Evolutionary conservation across 208 protist species (phyloP), one percentile per base, ranked within the genome.

Genomic region (Trypanosoma brucei): DNA sequence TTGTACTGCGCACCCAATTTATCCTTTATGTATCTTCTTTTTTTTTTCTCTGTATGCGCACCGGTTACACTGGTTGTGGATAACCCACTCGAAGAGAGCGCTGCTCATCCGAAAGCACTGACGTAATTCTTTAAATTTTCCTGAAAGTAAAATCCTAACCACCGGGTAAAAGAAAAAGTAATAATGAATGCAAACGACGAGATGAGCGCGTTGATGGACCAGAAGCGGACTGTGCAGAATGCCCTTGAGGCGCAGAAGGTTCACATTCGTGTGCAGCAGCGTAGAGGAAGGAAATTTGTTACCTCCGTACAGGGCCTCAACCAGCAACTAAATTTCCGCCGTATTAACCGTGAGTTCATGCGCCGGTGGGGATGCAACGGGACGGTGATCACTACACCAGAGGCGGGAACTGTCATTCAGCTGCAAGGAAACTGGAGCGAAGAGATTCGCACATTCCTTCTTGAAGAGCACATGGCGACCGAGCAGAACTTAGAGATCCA

Each of bases 241-340:
- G 76, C 68, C 11, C 59, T 92, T 14, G 79, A 59, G 1, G 80
- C 66, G 13, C 80, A 93, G 52, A 89, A 96, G 61, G 84, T 98
- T 9, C 95, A 99, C 79, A 98, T 99, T 68, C 91, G 97, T 75
- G 94, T 98, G 40, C 96, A 98, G 78, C 93, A 98, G 87, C 83
- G 97, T 59, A 98, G 83, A 60, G 96, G 97, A 14, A 89, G 94
- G 50, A 99, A 99, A 75, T 91, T 78, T 46, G 79, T 99, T 48
- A 99, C 97, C 1, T 98, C 95, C 0, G 84, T 99, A 36, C 92
- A 98, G 64, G 95, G 95, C 3, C 81, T 99, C n/a, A 78, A 94
- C 71, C 70, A 68, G 53, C 75, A 87, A 30, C 70, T 98, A n/a
- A 94, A 98, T 73, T 92, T 98, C 44, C 85, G 92, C 53, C 96